phyloP scores from a whole-genome alignment of 257 asterid species.

The Paraleonurus japonicus region DNA sequence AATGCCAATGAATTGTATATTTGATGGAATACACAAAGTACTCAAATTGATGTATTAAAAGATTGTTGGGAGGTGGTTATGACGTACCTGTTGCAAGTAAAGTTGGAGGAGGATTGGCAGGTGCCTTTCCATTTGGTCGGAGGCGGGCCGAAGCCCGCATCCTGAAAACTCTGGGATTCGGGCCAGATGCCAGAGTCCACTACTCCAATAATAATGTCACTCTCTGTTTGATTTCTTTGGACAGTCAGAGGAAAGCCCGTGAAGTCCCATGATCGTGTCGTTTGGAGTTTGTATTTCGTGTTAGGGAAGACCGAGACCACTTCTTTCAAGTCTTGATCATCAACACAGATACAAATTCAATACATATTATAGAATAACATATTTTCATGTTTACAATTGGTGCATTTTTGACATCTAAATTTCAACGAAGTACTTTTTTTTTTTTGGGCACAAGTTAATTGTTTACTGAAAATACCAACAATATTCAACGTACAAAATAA shows the following conservation, averaged over 20 bases:
- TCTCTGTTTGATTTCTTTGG: slow-evolving; percentile 31
- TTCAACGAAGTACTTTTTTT: too few relatives aligned
- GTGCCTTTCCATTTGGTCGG: slow-evolving; percentile 48
- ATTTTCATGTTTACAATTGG: too few relatives aligned
- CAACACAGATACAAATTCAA: not conserved
- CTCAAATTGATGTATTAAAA: too few relatives aligned
- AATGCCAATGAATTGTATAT: too few relatives aligned
- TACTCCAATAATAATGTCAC: slow-evolving; percentile 38
- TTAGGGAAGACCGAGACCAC: slow-evolving; percentile 49
- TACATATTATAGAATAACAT: too few relatives aligned
- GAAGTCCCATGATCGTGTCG: slow-evolving; percentile 63
- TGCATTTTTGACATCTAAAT: too few relatives aligned
- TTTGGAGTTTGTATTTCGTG: slow-evolving; percentile 40
- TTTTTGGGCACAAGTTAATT: too few relatives aligned
- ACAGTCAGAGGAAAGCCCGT: slow-evolving; percentile 40
- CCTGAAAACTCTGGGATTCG: slow-evolving; percentile 42
- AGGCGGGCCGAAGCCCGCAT: slow-evolving; percentile 28
- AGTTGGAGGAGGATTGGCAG: slow-evolving; percentile 37
- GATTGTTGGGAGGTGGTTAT: not conserved
- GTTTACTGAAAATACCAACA: too few relatives aligned
- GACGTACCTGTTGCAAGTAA: slow-evolving; percentile 45
- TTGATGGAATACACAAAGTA: not conserved
- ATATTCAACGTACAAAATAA: too few relatives aligned
- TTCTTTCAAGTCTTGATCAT: slow-evolving; percentile 35
- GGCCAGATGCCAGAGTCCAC: slow-evolving; percentile 56